Evolutionary conservation across 768 basidiomycete genomes (phyloP), one percentile per base, ranked within the genome.

Genomic region (Termitomyces sp.): DNA sequence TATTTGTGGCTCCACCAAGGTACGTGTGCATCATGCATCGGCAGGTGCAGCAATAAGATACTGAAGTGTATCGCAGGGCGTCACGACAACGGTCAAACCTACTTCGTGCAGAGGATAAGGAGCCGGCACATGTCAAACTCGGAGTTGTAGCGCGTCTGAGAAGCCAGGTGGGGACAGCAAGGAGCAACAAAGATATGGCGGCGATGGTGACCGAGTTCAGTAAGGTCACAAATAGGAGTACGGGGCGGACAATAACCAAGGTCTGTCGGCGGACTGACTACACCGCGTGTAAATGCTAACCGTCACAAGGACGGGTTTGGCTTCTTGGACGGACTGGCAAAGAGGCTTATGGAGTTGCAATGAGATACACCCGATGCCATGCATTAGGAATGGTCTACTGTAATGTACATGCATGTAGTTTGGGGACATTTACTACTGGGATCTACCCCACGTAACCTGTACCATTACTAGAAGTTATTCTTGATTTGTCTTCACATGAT

Each of bases 181-280:
- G 65, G 47, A 77, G 72, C 56, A 89, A 85, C 63, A 77, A 74
- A 67, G 75, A 75, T 44, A 78, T 92, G 40, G 89, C 84, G 31
- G 66, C 64, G 61, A 80, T 90, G 78, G 81, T 91, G 7, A 76
- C 79, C 8, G 87, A 89, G 49, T 92, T 92, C 68, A 84, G 84
- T 23, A 74, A 77, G 48, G 81, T 87, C 53, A 89, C 86, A 32
- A 83, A 88, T 68, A 78, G 78, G 66, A 85, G 83, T 63, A 84
- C 76, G 37, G 85, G 87, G 41, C 77, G 86, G 60, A 89, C 85
- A 49, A 76, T 92, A 53, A 90, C 88, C 34, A 92, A 91, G 79
- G 82, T 80, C 59, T 31, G 63, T 31, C 37, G 31, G 14, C 40
- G 41, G 34, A 57, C 32, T 34, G 34, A 57, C 32, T 34, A 53